phyloP scores from a whole-genome alignment of 768 basidiomycete genomes.

The Chalciporus pseudorubinellus region DNA sequence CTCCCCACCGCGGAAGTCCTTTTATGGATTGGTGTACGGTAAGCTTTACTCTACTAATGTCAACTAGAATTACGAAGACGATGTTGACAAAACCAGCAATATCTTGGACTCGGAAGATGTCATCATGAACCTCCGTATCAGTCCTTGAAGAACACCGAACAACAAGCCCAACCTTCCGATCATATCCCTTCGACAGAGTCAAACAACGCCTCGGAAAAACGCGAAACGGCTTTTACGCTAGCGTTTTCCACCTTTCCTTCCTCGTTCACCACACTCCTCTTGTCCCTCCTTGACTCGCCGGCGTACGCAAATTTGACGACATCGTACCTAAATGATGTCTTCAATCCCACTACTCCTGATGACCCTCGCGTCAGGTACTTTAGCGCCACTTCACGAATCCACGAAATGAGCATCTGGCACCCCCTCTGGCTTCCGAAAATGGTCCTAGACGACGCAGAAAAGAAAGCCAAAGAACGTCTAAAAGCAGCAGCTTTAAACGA shows the following conservation, averaged over 20 bases:
- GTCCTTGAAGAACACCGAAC: background rate
- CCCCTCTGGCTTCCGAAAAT: conserved; percentile 97
- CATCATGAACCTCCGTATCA: conserved; percentile 23
- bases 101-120: conserved; percentile 85
- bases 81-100: conserved; percentile 50
- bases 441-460: conserved; percentile 84
- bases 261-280: conserved; percentile 82
- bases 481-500: conserved; percentile 25
- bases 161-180: background rate
- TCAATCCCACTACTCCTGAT: conserved; percentile 82
- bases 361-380: conserved; percentile 86
- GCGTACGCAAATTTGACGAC: conserved; percentile 95
- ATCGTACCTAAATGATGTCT: conserved; percentile 69
- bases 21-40: conserved; percentile 99
- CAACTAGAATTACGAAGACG: conserved; percentile 11
- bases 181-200: background rate
- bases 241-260: conserved; percentile 70
- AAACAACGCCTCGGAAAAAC: conserved; percentile 14
- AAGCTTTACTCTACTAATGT: conserved; percentile 27
- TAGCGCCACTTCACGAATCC: conserved; percentile 80
- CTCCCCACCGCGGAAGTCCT: conserved; percentile 93
- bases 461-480: conserved; percentile 48
- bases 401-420: conserved; percentile 74
- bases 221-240: conserved; percentile 38
- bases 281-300: conserved; percentile 90